Evolutionary conservation across 371 early-diverging fungal genomes (phyloP), one percentile per base, ranked within the genome.

Genomic region (Mortierella sp.): DNA sequence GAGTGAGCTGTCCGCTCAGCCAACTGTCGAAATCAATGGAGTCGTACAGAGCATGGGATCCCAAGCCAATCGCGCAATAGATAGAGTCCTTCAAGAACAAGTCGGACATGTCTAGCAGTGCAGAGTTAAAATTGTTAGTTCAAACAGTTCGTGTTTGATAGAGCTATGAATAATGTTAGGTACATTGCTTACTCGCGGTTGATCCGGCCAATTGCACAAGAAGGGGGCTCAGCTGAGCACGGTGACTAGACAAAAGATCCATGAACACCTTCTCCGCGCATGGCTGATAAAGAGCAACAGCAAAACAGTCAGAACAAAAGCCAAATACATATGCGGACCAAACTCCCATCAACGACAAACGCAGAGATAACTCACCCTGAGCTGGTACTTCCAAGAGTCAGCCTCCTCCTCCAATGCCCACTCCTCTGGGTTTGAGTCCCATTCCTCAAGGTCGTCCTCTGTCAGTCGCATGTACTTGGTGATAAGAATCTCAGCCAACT

Each of bases 401-500:
- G 95, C 91, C 74, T 96, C 96, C 28, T 96, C 93, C 21, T 94
- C 93, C 57, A 91, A 89, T 14, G 95, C 88, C 94, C 96, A 98
- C 4, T 90, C 92, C 88, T 98, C 98, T 8, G 98, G 97, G 80
- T 95, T 96, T 2, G 95, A 93, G 69, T 95, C 94, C 98, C 97
- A 98, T 81, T 88, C 88, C 40, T 88, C 90, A 75, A 97, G 85
- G 83, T 98, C 98, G 14, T 87, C 90, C 0, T 91, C 89, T 28
- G 91, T 91, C 44, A 97, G 83, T 13, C 93, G 87, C 89, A 98
- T 90, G 74, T 96, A 97, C 74, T 93, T 91, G 8, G 93, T 90
- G 44, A 98, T 91, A 28, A 98, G 86, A 4, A 92, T 90, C 82
- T 96, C 92, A 11, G 93, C 90, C 74, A 93, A 91, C 24, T 85